Conservation (phyloP, 768 basidiomycete genomes). For the Filobasidium wieringae region DNA sequence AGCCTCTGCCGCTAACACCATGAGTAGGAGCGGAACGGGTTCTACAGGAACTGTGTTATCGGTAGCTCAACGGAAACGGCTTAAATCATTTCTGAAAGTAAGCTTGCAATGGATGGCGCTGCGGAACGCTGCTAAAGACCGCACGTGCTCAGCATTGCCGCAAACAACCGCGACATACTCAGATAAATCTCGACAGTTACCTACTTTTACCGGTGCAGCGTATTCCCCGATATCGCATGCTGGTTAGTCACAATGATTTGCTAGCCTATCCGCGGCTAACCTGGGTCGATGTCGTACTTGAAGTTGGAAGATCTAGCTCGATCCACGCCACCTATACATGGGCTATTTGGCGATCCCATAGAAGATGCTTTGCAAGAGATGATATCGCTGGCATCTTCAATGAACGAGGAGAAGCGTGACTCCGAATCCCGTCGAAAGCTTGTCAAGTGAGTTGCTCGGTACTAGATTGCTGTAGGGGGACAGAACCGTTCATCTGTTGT, state of each 20-base stretch:
- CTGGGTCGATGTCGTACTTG: constrained; percentile 3
- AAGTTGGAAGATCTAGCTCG: constrained; percentile 76
- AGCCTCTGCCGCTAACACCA: constrained; percentile 4
- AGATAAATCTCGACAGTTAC: constrained; percentile 87
- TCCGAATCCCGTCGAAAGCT: constrained; percentile 82
- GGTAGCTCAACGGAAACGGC: constrained; percentile 72
- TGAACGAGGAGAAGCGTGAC: constrained; percentile 98
- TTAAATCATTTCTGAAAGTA: constrained; percentile 65
- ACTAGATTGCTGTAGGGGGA: neutral
- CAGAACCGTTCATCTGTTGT: neutral
- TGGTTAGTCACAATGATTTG: constrained; percentile 48
- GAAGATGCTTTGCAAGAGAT: constrained; percentile 80
- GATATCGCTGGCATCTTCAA: constrained; percentile 72
- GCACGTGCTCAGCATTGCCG: constrained; percentile 57
- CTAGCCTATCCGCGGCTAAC: neutral
- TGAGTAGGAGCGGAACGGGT: neutral
- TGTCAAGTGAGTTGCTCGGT: constrained; percentile 54
- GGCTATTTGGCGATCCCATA: constrained; percentile 63
- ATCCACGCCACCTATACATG: constrained; percentile 67
- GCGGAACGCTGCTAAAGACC: neutral
- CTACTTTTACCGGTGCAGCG: constrained; percentile 88
- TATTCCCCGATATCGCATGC: constrained; percentile 86
- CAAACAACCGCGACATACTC: constrained; percentile 77
- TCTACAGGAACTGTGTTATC: constrained; percentile 41
- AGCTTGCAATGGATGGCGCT: constrained; percentile 5